Percentiles rank a stretch among this genome's conserved stretches.
Conservation (phyloP, 1,284 basidiomycete genomes). For the Boletus smithii region DNA sequence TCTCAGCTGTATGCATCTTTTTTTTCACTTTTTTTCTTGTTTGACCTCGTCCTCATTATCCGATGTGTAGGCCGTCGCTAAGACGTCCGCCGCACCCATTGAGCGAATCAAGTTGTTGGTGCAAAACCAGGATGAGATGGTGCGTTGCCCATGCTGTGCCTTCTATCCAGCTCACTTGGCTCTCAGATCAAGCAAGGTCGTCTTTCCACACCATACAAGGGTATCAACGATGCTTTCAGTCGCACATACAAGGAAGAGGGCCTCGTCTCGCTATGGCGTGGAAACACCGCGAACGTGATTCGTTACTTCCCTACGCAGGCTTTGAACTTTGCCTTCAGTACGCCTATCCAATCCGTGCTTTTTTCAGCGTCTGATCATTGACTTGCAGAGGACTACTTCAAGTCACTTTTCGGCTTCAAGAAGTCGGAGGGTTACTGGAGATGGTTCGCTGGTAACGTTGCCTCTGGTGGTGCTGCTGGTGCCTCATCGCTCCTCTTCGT, state of each 20-base stretch:
- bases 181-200: constrained; percentile 92
- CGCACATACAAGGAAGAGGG: constrained; percentile 93
- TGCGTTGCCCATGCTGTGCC: constrained; percentile 29
- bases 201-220: constrained; percentile 90
- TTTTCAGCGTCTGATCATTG: not conserved
- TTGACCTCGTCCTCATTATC: constrained; percentile 8
- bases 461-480: constrained; percentile 96
- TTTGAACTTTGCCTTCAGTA: constrained; percentile 93
- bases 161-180: constrained; percentile 18
- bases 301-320: constrained; percentile 98
- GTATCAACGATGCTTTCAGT: constrained; percentile 81
- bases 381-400: constrained; percentile 88
- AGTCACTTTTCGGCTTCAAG: constrained; percentile 90
- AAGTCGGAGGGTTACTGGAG: constrained; percentile 86
- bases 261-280: constrained; percentile 87
- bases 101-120: constrained; percentile 99
- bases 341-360: constrained; percentile 21
- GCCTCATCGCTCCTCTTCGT: constrained; percentile 95
- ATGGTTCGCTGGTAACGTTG: constrained; percentile 91
- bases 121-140: constrained; percentile 97
- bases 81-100: constrained; percentile 97
- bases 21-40: not conserved
- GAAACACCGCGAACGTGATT: constrained; percentile 97
- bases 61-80: constrained; percentile 78
- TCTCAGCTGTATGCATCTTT: constrained; percentile 69